Evolutionary conservation across 2,329 filamentous ascomycete genomes (phyloP), one percentile per base, ranked within the genome.

Genomic region (Colletotrichum agaves): DNA sequence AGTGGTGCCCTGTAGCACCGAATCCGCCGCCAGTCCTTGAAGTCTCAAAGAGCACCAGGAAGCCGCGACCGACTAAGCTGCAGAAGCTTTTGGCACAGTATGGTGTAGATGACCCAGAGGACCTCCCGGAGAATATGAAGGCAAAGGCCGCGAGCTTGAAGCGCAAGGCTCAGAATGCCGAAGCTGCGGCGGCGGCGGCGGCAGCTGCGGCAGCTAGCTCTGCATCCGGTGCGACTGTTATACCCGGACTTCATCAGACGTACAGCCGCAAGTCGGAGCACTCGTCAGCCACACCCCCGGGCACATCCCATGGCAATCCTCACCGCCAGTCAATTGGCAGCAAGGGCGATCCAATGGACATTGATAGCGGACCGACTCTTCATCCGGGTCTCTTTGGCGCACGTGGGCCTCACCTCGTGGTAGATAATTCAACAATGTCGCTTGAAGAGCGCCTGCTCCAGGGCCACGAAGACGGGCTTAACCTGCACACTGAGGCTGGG

Each of bases 1-100:
- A 93, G 76, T 97, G 93, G 92, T 93, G 91, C 43, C 94, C 94
- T 3, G 93, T 98, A 27, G 94, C 96, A 2, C 92, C 93, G 0
- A 87, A 93, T 13, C 85, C 96, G 12, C 96, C 96, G 3, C 94
- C 94, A 21, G 90, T 97, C 41, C 85, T 97, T 10, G 92, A 97
- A 69, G 88, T 91, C 15, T 98, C 95, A 0, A 87, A 94, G 70
- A 98, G 94, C 56, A 99, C 96, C 4, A 88, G 96, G 66, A 99
- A 99, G 79, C 96, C 96, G 44, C 90, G 96, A 8, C 96, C 96
- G 8, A 99, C 96, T 0, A 99, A 99, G 80, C 88, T 98, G 71
- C 95, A 98, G 78, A 98, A 98, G 82, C 88, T 98, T 74, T 91
- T 99, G 84, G 90, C 90, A 2, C 91, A 96, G 73, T 89, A 96